Base-by-base conservation (phyloP, 176 grass and related monocot genomes). In the Echinochloa phyllopogon region DNA sequence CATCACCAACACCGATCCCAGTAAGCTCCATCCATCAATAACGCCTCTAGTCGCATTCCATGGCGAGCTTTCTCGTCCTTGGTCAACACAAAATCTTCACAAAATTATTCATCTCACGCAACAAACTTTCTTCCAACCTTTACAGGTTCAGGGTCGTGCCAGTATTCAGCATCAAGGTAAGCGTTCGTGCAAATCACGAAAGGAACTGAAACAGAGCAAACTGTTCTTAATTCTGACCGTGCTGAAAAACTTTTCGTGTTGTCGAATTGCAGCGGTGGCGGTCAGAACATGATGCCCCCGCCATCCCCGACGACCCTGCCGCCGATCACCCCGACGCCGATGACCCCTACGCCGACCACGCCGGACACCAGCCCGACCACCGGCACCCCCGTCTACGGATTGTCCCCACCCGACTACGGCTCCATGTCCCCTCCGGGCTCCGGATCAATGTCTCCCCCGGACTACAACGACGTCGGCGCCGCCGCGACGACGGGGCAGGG, bases 91-190 rank as follows among this genome's bases (percentile, higher is more conserved):
- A 0, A 48, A 24, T 25, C 61, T 58, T 20, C 15, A 13, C 14
- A 58, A 66, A 52, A 40, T 8, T 8, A 11, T 18, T 25, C 3
- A 37, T 58, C 12, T 75, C 39, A 51, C 60, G 66, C 47, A 79
- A 16, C 3, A 49, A 0, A 73, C 42, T 76, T 58, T 0, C 24
- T 29, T 75, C 52, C 56, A 15, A 51, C 9, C 25, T 40, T 40
- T 49, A 51, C 83, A 95, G 93, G 85, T 71, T 90, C 90, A 73
- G 64, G 86, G 38, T 84, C 91, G 39, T 90, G 88, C 81, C 83
- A 88, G n/a, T 90, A 84, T 75, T 50, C 82, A 74, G 47, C 90
- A 3, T 88, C 90, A 65, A 92, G 93, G 93, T 95, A 95, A 87
- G 6, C 3, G n/a, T 13, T 53, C 52, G 3, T 24, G 11, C 43